Evolutionary conservation across 2,329 filamentous ascomycete species (phyloP).

Genomic region (Fusarium coicis): DNA sequence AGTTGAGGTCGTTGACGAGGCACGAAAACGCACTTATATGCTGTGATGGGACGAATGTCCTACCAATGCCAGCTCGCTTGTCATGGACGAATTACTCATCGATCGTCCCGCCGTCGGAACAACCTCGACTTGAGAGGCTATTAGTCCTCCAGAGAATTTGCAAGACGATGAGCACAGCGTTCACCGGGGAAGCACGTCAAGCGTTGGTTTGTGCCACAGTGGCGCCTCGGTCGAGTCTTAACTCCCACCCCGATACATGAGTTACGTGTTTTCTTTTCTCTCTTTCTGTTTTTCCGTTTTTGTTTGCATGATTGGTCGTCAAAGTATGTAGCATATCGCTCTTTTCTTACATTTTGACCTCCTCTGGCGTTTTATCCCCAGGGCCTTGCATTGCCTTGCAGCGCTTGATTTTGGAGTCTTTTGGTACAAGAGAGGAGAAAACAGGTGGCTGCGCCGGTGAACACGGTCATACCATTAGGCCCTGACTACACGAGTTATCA

Average conservation of each 20-base stretch:
- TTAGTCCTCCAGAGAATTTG: not conserved
- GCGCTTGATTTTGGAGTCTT: constrained; percentile 10
- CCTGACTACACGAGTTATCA: constrained; percentile 19
- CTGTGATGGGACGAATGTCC: not conserved
- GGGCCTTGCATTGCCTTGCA: not conserved
- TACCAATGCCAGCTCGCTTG: constrained; percentile 7
- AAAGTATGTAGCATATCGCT: constrained; percentile 7
- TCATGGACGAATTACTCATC: constrained; percentile 21
- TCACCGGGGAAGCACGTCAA: constrained; percentile 32
- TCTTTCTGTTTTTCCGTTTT: not conserved
- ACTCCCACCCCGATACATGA: constrained; percentile 9
- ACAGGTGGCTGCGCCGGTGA: not conserved
- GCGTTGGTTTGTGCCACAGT: constrained; percentile 33
- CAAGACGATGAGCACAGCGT: constrained; percentile 25
- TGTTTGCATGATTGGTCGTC: constrained; percentile 20
- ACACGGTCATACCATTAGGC: not conserved
- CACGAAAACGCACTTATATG: constrained; percentile 16
- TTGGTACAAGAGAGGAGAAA: constrained; percentile 6
- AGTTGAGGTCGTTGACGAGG: not conserved
- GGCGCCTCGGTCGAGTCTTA: constrained; percentile 15
- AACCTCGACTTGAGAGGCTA: not conserved
- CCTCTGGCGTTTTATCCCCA: constrained; percentile 9
- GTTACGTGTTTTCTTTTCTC: not conserved
- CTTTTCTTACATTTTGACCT: constrained; percentile 12
- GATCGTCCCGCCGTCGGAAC: constrained; percentile 15